Base-by-base conservation (phyloP, 176 grass and related monocot species). In the Oryza punctata region DNA sequence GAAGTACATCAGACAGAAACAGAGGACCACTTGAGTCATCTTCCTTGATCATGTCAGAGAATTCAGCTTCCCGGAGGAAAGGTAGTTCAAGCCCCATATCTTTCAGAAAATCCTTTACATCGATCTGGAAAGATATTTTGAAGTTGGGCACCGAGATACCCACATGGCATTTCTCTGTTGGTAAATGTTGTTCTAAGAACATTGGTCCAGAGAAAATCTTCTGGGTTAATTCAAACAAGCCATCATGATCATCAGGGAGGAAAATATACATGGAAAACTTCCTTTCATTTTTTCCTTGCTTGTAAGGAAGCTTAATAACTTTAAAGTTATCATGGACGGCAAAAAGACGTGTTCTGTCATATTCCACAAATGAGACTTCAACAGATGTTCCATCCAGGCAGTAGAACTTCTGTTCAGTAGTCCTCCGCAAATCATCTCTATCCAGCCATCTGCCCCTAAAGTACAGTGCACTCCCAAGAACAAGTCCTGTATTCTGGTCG, bases 251-350 rank as follows among this genome's bases (percentile, higher is more conserved):
- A 79, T 87, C 75, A 79, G 88, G 84, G 30, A 87, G 88, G 41
- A 90, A 90, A 72, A 87, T 83, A 63, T 83, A 90, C 84, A 90
- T 90, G 49, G 88, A 82, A 60, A 90, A 84, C 49, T 83, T 90
- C 69, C 75, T 63, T 70, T 90, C 74, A 41, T 79, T 87, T 38
- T 69, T 83, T 50, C 88, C 88, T 90, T 75, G 23, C 23, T 65
- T 73, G 52, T 79, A 90, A 79, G 88, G 84, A 79, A 90, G 84
- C 74, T 87, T 90, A 82, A 90, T 90, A 60, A 87, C 84, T 87
- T 79, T 90, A 44, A 90, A 87, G 45, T 84, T 79, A 5, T 90
- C 79, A 1, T 87, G 75, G 14, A 49, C 63, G 5, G 84, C 79
- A 69, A 90, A 90, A 68, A 29, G 69, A 40, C 80, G 79, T 25